Evolutionary conservation across 2,329 filamentous ascomycete genomes (phyloP).

Genomic region (Teratosphaeria epicoccoides): DNA sequence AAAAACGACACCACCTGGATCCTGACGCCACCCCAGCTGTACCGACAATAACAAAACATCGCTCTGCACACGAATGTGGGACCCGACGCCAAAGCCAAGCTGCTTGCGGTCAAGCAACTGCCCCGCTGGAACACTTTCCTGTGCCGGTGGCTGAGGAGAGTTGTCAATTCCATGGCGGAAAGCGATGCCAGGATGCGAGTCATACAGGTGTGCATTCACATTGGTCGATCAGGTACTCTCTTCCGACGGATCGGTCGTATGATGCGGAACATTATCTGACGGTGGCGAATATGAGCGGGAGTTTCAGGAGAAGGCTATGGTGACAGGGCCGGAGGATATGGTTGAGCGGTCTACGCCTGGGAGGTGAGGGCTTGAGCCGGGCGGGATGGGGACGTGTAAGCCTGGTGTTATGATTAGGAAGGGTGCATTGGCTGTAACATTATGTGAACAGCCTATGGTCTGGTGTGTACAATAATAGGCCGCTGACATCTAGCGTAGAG

Average conservation of each 20-base stretch:
- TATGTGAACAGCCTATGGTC: too few relatives aligned
- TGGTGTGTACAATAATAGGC: too few relatives aligned
- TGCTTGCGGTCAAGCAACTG: not conserved
- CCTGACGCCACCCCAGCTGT: not conserved
- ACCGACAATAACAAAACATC: not conserved
- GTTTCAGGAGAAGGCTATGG: not conserved
- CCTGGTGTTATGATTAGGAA: too few relatives aligned
- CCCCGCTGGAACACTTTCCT: not conserved
- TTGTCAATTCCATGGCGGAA: not conserved
- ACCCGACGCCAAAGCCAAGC: not conserved
- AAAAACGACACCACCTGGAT: not conserved
- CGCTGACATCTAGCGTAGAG: too few relatives aligned
- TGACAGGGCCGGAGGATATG: not conserved
- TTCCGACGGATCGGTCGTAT: not conserved
- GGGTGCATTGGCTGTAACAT: too few relatives aligned
- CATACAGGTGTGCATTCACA: not conserved
- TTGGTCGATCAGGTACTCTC: not conserved
- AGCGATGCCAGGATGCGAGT: not conserved
- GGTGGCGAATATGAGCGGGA: not conserved
- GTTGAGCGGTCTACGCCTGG: not conserved
- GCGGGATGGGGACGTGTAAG: too few relatives aligned
- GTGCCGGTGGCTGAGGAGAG: not conserved
- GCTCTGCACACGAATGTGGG: not conserved
- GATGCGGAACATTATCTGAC: not conserved
- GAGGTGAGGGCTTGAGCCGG: not conserved